phyloP scores from a whole-genome alignment of 805 yeast genomes.

The Candida caryicola region DNA sequence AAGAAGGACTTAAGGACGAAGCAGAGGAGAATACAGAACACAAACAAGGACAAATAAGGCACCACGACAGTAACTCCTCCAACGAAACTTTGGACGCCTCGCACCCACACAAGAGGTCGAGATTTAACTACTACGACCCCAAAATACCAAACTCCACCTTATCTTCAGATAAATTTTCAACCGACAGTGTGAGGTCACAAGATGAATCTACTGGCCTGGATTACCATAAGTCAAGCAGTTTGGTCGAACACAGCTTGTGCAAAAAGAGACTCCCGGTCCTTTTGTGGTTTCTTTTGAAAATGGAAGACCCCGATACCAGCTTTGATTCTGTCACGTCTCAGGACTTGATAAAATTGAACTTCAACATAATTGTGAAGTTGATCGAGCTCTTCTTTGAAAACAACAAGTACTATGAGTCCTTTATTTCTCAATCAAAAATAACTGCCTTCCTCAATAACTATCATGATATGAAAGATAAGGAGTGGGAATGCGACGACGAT shows the following conservation, averaged over 20 bases:
- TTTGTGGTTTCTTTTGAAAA: slow-evolving; percentile 14
- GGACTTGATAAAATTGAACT: slow-evolving; percentile 24
- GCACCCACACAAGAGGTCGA: neutral
- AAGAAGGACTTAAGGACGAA: neutral
- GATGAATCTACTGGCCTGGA: slow-evolving; percentile 1
- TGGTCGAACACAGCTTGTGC: slow-evolving; percentile 20
- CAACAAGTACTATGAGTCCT: slow-evolving; percentile 38
- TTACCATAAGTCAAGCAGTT: slow-evolving; percentile 2
- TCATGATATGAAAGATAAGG: slow-evolving; percentile 25
- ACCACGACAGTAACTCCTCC: neutral
- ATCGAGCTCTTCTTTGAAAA: slow-evolving; percentile 43
- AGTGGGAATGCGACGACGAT: slow-evolving; percentile 51
- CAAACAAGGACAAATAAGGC: neutral
- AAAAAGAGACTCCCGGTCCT: slow-evolving; percentile 34
- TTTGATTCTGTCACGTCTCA: slow-evolving; percentile 15
- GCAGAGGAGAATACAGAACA: neutral
- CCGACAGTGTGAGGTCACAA: slow-evolving; percentile 6
- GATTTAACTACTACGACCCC: slow-evolving; percentile 3
- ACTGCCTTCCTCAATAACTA: slow-evolving; percentile 38
- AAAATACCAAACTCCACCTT: slow-evolving; percentile 6
- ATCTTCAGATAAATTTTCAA: slow-evolving; percentile 9
- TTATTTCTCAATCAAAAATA: slow-evolving; percentile 32
- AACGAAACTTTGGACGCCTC: neutral
- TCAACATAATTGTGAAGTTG: slow-evolving; percentile 29
- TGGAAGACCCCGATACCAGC: slow-evolving; percentile 16